Base-by-base conservation (phyloP, 495 filamentous ascomycete species). In the Xylaria cubensis region DNA sequence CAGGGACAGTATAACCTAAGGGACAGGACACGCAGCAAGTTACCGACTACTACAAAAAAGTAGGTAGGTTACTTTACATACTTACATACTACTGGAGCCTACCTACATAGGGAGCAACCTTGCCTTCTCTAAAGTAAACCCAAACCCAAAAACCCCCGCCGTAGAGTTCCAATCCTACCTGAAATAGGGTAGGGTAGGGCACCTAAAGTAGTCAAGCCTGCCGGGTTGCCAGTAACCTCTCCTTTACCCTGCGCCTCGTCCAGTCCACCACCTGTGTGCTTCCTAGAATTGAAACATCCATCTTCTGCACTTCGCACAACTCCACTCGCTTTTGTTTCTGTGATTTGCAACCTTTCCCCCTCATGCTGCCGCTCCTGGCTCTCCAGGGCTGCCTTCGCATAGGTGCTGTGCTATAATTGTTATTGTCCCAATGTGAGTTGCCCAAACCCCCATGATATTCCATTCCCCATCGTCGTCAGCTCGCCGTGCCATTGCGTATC, bases 351-450 rank as follows among this genome's bases (percentile, higher is more conserved):
- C 71, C 66, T 58, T 51, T 55, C 71, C 72, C 69, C 48, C 70
- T 58, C 68, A 69, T 74, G 75, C 77, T 77, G 77, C 64, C 77
- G 75, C 78, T 73, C 80, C 80, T 83, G 81, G 80, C 79, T 80
- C 77, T 79, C 80, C 80, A 79, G 79, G 81, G 76, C 77, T 72
- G 80, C 74, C 63, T 76, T 79, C 71, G 74, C 74, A 72, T 72
- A 72, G 69, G 76, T 77, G 74, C 29, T 81, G 77, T 80, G 74
- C 66, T 69, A 78, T 81, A 77, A 48, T 74, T 78, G 75, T 80
- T 77, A 69, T 76, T 76, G 73, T 81, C 74, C 73, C 48, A 74
- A 75, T 76, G 77, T 81, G 69, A 76, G 77, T 79, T 19, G 13
- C 68, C 19, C 24, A 34, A 44, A 36, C 10, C 36, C 36, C 44